These are phyloP conservation scores for Chenopodium album DNA, from an alignment of 148 eudicot genomes.

Conservation along the genomic window DNA sequence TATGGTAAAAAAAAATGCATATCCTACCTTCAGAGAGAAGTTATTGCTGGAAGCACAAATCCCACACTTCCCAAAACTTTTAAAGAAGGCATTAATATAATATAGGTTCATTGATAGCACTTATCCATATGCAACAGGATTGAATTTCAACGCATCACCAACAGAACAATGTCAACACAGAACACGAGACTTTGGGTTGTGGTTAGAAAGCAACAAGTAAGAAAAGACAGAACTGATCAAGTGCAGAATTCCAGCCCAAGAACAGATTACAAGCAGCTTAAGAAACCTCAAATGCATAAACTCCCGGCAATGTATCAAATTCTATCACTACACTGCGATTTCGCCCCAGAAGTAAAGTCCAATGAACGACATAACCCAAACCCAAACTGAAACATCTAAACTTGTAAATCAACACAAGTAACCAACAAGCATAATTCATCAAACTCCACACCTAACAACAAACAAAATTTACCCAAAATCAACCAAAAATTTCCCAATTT, in stretches of 20 bases:
- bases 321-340: not conserved
- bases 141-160: not conserved
- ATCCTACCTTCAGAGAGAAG: not conserved
- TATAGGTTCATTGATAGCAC: not conserved
- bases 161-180: not conserved
- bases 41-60: not conserved
- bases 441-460: slow-evolving; percentile 16
- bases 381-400: not conserved
- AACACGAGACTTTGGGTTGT: too few species aligned
- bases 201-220: not conserved
- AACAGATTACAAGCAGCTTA: not conserved
- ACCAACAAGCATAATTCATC: slow-evolving; percentile 8
- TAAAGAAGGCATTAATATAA: not conserved
- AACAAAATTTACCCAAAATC: not conserved
- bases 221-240: not conserved
- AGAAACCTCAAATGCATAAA: not conserved
- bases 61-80: not conserved
- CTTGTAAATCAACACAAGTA: not conserved
- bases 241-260: not conserved
- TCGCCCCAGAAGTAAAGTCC: not conserved
- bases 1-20: not conserved
- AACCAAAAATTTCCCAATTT: slow-evolving; percentile 1
- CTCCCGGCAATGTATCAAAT: slow-evolving; percentile 8
- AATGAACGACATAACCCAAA: not conserved
- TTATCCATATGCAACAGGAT: not conserved